Evolutionary conservation across 1,284 basidiomycete species (phyloP), one percentile per base, ranked within the genome.

Genomic region (Ceratobasidium theobromae): DNA sequence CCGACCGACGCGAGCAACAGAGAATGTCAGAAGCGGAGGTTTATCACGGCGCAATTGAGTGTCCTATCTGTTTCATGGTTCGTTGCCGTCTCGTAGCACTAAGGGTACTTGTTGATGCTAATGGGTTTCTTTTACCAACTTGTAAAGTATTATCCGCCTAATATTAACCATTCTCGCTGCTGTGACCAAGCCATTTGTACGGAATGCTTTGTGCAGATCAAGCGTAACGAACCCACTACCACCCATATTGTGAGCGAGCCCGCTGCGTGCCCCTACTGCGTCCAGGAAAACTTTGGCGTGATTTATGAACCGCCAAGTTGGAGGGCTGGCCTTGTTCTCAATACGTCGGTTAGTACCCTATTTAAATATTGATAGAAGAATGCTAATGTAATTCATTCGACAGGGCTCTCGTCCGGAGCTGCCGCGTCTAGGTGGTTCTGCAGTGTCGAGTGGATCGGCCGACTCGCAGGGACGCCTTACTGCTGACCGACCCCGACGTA

Each of bases 151-250:
- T 98, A 97, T 75, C 95, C 95, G 33, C 83, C 89, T 28, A 95
- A 96, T 75, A 96, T 98, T 77, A 98, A 99, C 76, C 89, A 88
- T 70, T 97, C 95, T 23, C 86, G 96, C 74, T 99, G 96, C 77
- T 99, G 96, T 76, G 93, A 95, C 79, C 96, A 99, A 74, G 90
- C 93, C 30, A 95, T 99, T 72, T 99, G 96, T 76, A 98, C 96
- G 33, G 96, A 99, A 77, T 99, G 96, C 76, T 99, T 99, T 74
- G 95, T 98, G 16, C 95, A 98, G 79, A 98, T 99, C 79, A 98
- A 98, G 79, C 89, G 96, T 62, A 86, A 84, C 53, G 97, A 99
- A 72, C 94, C 96, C 3, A 95, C 93, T 0, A 82, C 92, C 3
- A 96, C 93, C 0, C 94, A 97, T 76, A 80, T 96, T 54, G 91